phyloP scores from a whole-genome alignment of 129 eudicot species.

The Escallonia rubra region DNA sequence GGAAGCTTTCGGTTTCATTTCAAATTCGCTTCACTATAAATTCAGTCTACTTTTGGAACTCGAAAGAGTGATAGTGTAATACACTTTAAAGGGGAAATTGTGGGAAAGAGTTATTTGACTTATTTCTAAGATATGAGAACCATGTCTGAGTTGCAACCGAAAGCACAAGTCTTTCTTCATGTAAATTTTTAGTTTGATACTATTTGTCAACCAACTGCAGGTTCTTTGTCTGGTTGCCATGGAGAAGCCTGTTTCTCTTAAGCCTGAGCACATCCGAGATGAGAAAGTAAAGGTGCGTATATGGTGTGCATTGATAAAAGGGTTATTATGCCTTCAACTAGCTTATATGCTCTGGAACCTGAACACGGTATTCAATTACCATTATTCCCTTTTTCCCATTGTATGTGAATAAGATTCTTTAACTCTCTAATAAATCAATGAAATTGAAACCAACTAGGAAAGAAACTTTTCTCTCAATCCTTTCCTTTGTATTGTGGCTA shows the following conservation, averaged over 20 bases:
- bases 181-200: neutral
- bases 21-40: too few relatives aligned
- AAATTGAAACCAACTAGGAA: neutral
- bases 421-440: neutral
- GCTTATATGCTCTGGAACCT: neutral
- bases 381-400: neutral
- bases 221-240: slow-evolving; percentile 92
- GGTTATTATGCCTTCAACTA: neutral
- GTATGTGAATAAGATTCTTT: neutral
- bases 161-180: neutral
- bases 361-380: neutral
- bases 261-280: slow-evolving; percentile 97
- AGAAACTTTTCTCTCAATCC: neutral
- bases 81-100: too few relatives aligned
- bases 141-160: neutral
- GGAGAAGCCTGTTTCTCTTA: slow-evolving; percentile 94
- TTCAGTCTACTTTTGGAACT: too few relatives aligned
- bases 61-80: too few relatives aligned
- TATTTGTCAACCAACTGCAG: slow-evolving; percentile 23
- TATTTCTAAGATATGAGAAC: too few relatives aligned
- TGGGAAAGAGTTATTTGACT: too few relatives aligned
- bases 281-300: slow-evolving; percentile 93
- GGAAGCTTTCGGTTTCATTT: too few relatives aligned
- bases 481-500: neutral
- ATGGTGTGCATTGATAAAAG: neutral